A percentile compares a stretch with the other conserved stretches of the same genome.
phyloP scores from a whole-genome alignment of 495 filamentous ascomycete species.

The Echria macrotheca region DNA sequence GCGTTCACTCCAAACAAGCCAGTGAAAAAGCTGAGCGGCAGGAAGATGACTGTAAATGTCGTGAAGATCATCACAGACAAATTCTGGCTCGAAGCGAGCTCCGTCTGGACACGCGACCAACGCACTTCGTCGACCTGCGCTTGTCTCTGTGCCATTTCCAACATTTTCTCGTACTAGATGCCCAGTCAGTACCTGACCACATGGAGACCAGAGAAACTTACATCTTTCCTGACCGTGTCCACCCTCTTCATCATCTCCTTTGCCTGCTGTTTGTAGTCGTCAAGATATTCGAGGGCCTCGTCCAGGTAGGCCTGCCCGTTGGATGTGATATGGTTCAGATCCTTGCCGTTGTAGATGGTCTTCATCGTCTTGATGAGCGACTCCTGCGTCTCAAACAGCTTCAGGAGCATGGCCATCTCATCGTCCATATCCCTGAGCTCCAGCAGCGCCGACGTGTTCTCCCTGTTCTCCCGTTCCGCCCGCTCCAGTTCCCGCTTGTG shows the following conservation, averaged over 20 bases:
- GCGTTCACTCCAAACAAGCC: slow-evolving; percentile 63
- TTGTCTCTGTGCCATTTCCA: slow-evolving; percentile 65
- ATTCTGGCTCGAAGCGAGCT: slow-evolving; percentile 58
- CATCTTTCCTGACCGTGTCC: slow-evolving; percentile 40
- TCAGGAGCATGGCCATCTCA: slow-evolving; percentile 54
- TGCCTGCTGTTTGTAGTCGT: slow-evolving; percentile 53
- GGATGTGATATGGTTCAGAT: slow-evolving; percentile 25
- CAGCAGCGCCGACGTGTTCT: slow-evolving; percentile 58
- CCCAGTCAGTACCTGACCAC: neutral
- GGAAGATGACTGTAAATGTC: slow-evolving; percentile 62
- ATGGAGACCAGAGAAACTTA: slow-evolving; percentile 11
- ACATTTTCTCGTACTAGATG: slow-evolving; percentile 54
- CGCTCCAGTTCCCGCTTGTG: slow-evolving; percentile 48
- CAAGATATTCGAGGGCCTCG: slow-evolving; percentile 47
- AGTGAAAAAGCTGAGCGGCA: slow-evolving; percentile 63
- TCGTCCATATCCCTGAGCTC: slow-evolving; percentile 65
- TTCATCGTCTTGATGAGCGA: slow-evolving; percentile 46
- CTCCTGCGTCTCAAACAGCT: slow-evolving; percentile 55
- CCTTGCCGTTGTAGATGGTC: slow-evolving; percentile 28
- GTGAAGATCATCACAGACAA: slow-evolving; percentile 66
- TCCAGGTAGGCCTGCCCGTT: slow-evolving; percentile 43
- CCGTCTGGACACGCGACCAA: slow-evolving; percentile 57
- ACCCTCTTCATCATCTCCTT: slow-evolving; percentile 54
- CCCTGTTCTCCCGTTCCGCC: slow-evolving; percentile 51
- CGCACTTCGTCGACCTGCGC: slow-evolving; percentile 64